Conservation (phyloP, 495 filamentous ascomycete genomes). For the Hypoxylon lenormandii region DNA sequence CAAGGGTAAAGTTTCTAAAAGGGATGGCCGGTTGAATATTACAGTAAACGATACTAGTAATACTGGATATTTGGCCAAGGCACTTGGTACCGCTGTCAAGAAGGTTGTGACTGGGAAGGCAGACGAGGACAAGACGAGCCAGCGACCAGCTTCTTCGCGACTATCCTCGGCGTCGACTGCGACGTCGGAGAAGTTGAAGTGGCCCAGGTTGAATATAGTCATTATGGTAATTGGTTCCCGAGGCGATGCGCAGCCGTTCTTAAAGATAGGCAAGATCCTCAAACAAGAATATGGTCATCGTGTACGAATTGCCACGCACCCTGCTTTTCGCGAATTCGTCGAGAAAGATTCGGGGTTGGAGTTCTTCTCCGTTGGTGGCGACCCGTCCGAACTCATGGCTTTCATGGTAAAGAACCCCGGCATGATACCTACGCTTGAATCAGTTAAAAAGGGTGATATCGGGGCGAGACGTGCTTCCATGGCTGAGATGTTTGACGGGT, state of each 20-base stretch:
- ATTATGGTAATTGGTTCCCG: constrained; percentile 82
- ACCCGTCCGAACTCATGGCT: constrained; percentile 80
- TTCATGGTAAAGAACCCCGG: constrained; percentile 86
- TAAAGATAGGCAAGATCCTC: constrained; percentile 76
- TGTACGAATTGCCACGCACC: constrained; percentile 76
- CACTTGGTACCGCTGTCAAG: constrained; percentile 69
- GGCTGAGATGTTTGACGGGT: constrained; percentile 71
- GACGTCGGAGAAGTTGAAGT: constrained; percentile 27
- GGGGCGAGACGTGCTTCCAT: constrained; percentile 69
- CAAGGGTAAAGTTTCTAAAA: constrained; percentile 72
- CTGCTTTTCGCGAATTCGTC: constrained; percentile 75
- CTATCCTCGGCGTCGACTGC: constrained; percentile 38
- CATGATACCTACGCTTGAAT: constrained; percentile 72
- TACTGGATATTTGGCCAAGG: constrained; percentile 74
- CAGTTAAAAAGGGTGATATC: constrained; percentile 74
- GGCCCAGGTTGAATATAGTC: constrained; percentile 75
- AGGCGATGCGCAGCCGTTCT: constrained; percentile 82
- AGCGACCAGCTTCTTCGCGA: constrained; percentile 37
- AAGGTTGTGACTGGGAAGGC: constrained; percentile 49
- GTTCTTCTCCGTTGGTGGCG: constrained; percentile 78
- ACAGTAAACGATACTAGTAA: constrained; percentile 75
- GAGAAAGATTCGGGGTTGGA: constrained; percentile 71
- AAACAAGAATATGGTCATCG: constrained; percentile 75
- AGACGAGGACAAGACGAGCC: constrained; percentile 18
- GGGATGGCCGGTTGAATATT: constrained; percentile 77